Evolutionary conservation across 2,329 filamentous ascomycete species (phyloP), one percentile per base, ranked within the genome.

Genomic region (Penicillium janthinellum): DNA sequence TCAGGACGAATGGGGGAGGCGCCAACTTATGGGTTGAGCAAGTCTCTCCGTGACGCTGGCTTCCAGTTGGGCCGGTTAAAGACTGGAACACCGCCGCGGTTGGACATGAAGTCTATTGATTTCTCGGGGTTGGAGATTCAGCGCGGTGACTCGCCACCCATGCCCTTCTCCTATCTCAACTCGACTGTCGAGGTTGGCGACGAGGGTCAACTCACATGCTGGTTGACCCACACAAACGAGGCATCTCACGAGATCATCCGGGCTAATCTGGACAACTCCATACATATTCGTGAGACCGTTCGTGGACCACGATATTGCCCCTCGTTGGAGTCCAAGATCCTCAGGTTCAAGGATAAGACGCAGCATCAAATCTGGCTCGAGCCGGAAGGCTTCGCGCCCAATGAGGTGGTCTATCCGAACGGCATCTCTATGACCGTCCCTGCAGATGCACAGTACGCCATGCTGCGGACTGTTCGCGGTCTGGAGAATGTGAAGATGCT

Each of bases 371-470:
- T 99, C 56, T 99, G 95, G 95, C 86, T 99, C 14, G 95, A 99
- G 75, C 95, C 94, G 0, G 95, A 99, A 81, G 95, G 95, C 2
- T 96, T 97, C 70, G 86, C 93, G 20, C 78, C 79, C 64, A 96
- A 86, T 72, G 87, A 96, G 66, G 83, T 96, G 47, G 88, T 99
- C 57, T 99, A 99, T 72, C 95, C 95, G 0, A 99, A 99, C 70
- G 95, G 95, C 0, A 88, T 99, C 41, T 96, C 92, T 31, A 98
- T 98, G 92, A 99, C 95, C 0, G 88, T 99, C 2, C 95, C 95
- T 0, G 88, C 88, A 0, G 91, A 94, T 58, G 92, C 90, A 0
- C 95, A 99, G 74, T 88, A 91, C 68, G 85, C 88, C 54, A 87
- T 96, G 72, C 82, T 99, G n/a, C 89, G 88, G 57, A 96, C 92